Conservation (phyloP, 176 grass and related monocot genomes). For the Rhipidocladum racemiflorum region DNA sequence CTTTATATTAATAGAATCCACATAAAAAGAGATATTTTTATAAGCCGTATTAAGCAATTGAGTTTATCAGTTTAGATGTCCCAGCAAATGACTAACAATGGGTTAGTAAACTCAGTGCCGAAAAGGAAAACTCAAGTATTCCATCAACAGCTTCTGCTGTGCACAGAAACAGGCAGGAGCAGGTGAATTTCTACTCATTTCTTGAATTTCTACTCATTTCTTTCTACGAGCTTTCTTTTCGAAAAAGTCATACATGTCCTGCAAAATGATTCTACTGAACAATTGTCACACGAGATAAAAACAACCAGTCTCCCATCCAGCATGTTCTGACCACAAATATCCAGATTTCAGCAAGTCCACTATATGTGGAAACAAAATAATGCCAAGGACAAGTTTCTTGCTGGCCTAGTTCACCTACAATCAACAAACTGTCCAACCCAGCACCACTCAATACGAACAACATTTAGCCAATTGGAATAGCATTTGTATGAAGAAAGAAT, state of each 20-base stretch:
- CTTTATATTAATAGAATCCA: not conserved
- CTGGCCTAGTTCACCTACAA: not conserved
- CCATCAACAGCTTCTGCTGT: not conserved
- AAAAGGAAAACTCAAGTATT: conserved; percentile 1
- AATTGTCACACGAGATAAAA: not conserved
- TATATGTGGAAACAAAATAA: not conserved
- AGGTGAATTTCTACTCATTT: not conserved
- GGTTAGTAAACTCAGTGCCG: not conserved
- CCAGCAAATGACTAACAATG: not conserved
- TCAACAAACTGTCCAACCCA: not conserved
- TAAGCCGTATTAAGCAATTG: not conserved
- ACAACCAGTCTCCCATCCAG: not conserved
- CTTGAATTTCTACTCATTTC: not conserved
- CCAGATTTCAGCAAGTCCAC: not conserved
- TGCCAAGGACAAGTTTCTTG: not conserved
- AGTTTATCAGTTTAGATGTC: not conserved
- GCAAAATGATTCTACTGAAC: not conserved
- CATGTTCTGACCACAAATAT: not conserved
- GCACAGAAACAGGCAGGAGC: not conserved
- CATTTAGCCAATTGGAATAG: no score
- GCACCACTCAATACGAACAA: not conserved
- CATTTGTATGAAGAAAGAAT: no score
- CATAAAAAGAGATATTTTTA: not conserved
- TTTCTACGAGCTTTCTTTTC: not conserved
- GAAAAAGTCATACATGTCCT: not conserved